Evolutionary conservation across 2,329 filamentous ascomycete genomes (phyloP), one percentile per base, ranked within the genome.

Genomic region (Sporothrix brunneoviolacea): DNA sequence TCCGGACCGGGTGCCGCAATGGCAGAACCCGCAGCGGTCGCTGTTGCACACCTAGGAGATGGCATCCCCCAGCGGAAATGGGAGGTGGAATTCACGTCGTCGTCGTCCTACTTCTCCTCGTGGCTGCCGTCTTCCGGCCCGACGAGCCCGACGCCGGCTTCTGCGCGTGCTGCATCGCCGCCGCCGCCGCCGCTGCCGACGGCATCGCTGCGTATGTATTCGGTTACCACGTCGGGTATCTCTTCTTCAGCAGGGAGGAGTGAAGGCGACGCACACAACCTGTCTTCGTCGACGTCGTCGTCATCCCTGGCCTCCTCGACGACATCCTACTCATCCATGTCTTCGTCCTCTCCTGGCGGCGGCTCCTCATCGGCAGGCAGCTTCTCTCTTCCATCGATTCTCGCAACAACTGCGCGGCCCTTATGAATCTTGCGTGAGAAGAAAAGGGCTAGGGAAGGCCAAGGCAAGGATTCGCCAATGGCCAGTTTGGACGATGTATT

Each of bases 351-450:
- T 16, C 33, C 50, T 6, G 39, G 39, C 35, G n/a, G 28, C 35
- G 33, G 35, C 24, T 10, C 22, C 12, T 32, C 44, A 12, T 18
- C 21, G n/a, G n/a, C 4, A n/a, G 50, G 50, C 28, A 43, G 50
- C 18, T 52, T 48, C 45, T 48, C 50, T 4, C 27, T 52, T 10
- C 44, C 50, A 12, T 48, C 50, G 10, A 52, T 52, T 40, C 50
- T 48, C 16, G 21, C 44, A 21, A 48, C 50, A 13, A n/a, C 50
- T 15, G 41, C 37, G 0, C 19, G 46, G 3, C 36, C 36, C 8
- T 39, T 13, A 30, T 10, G n/a, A n/a, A n/a, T n/a, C n/a, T n/a
- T n/a, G n/a, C n/a, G n/a, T n/a, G n/a, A n/a, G n/a, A n/a, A n/a
- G n/a, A n/a, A n/a, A n/a, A n/a, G n/a, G n/a, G n/a, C n/a, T n/a